Base-by-base conservation (phyloP, 495 filamentous ascomycete genomes). In the Penicillium bialowiezense region DNA sequence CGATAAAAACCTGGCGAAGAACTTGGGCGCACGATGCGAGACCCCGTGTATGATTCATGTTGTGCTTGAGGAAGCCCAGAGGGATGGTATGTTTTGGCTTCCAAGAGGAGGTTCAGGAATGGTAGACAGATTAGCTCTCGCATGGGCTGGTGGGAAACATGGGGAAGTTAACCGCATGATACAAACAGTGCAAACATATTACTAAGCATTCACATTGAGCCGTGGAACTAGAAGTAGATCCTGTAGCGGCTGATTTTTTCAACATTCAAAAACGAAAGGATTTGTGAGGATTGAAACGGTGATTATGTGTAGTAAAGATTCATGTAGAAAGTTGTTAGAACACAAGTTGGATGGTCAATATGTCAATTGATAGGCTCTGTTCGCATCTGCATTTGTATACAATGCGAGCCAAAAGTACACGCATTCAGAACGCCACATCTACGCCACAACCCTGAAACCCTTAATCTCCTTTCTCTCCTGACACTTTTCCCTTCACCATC, bases 21-120 rank as follows among this genome's bases (percentile, higher is more conserved):
- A 62, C 67, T 45, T 71, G 68, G 50, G 69, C 63, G 3, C 66
- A 63, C 5, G 68, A 71, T 23, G 69, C 41, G 50, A 70, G 65
- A 37, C 62, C 56, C 31, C 68, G 63, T n/a, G 59, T 63, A 53
- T 73, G 67, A 43, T 64, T 68, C 71, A 74, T 74, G 15, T 42
- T 61, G 48, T 7, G 24, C 4, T 45, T 17, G 12, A 9, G 6
- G n/a, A 12, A 33, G 6, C 17, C 14, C 18, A 23, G 12, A n/a
- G 8, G 12, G 0, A 5, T 15, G n/a, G 23, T 12, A 44, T 2
- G n/a, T 8, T 42, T 9, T 12, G 20, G 38, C 33, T 14, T 20
- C 1, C 14, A 34, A 35, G 21, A 12, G 21, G 14, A 13, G 35
- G 20, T 7, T 12, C 9, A 2, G n/a, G 24, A n/a, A 44, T 7